Base-by-base conservation (phyloP, 2,329 filamentous ascomycete species). In the Penicillium crustosum region DNA sequence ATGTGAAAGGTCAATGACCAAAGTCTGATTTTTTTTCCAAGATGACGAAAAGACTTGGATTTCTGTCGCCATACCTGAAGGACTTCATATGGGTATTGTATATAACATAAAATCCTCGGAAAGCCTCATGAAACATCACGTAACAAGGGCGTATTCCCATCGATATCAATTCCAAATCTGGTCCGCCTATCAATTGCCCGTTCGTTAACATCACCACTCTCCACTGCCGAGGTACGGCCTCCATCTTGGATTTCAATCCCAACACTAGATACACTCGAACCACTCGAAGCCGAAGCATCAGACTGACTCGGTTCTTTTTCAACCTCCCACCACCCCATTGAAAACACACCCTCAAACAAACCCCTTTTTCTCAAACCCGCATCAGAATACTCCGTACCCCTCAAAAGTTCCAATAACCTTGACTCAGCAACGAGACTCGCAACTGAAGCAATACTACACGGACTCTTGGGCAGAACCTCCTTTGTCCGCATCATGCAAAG, bases 391-490 rank as follows among this genome's bases (percentile, higher is more conserved):
- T 36, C 35, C 35, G 35, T n/a, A 9, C 35, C 35, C 35, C 17
- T n/a, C 35, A 36, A n/a, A 4, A 36, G 35, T 36, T 36, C 35
- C 35, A 36, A 36, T 8, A 36, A n/a, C 35, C 35, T 36, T 36
- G 35, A 36, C 17, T 36, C 35, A n/a, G 35, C 35, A 36, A 36
- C 35, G 15, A 36, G 35, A 15, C 57, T 66, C 7, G 65, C 65
- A 13, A 65, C 59, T 2, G 65, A 67, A 13, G 66, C 69, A 43
- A 71, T 67, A 53, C 63, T 70, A 42, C 57, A 61, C 15, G 69
- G 69, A 35, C 69, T 68, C 36, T 65, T 64, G 6, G 68, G 67
- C 4, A 70, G 49, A 6, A 70, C 49, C 13, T 59, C 27, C 23
- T 61, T 59, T 4, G 63, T 68, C 13, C 50, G 55, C 48, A 64